A percentile compares a stretch with the other conserved stretches of the same genome.
Evolutionary conservation across 2,329 filamentous ascomycete species (phyloP).

Genomic region (Emmonsiellopsis sp.): DNA sequence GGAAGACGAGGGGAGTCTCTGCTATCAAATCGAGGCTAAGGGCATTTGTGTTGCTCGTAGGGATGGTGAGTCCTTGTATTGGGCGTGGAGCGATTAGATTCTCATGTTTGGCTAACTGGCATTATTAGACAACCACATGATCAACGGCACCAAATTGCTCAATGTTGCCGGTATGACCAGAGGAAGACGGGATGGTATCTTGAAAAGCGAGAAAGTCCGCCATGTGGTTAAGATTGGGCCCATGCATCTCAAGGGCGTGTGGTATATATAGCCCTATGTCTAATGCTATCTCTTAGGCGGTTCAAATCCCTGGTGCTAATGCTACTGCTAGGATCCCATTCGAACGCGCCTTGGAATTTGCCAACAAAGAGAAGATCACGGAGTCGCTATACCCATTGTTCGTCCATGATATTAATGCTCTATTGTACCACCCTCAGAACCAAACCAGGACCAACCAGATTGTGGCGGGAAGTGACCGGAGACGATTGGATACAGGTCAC

Average conservation of each 20-base stretch:
- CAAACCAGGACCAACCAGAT: conserved; percentile 60
- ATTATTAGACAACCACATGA: conserved; percentile 85
- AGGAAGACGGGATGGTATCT: conserved; percentile 85
- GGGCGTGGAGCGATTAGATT: neutral
- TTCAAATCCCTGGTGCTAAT: neutral
- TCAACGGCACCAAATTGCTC: conserved; percentile 92
- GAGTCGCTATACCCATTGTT: conserved; percentile 92
- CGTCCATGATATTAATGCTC: conserved; percentile 89
- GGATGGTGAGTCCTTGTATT: conserved; percentile 56
- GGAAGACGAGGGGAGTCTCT: conserved; percentile 96
- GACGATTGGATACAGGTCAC: conserved; percentile 58
- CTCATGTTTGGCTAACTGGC: neutral
- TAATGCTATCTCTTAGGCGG: neutral
- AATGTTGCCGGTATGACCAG: conserved; percentile 98
- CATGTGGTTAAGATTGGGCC: conserved; percentile 98
- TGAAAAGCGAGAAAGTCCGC: conserved; percentile 94
- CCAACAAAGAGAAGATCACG: conserved; percentile 99
- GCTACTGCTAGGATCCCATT: conserved; percentile 67
- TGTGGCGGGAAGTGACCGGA: conserved; percentile 67
- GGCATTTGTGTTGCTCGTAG: conserved; percentile 91
- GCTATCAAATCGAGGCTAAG: conserved; percentile 94
- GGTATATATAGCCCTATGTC: conserved; percentile 48
- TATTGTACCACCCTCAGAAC: conserved; percentile 90
- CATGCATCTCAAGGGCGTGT: conserved; percentile 97
- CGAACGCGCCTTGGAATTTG: conserved; percentile 93